These are phyloP conservation scores for Lagenaria siceraria DNA, from an alignment of 306 rosid species.

Conservation along the genomic window DNA sequence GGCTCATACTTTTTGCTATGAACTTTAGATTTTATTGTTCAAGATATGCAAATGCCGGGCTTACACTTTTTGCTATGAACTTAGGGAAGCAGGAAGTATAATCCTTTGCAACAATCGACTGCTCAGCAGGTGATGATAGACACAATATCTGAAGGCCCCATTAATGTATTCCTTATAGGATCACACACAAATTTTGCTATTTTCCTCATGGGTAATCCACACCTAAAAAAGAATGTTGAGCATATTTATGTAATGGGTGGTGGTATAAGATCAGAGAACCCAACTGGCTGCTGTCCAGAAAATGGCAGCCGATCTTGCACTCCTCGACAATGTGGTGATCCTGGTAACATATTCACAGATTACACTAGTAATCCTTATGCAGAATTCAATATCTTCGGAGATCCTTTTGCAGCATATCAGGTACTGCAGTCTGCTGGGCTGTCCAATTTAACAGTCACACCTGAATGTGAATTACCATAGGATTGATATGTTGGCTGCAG, in stretches of 20 bases:
- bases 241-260: constrained; percentile 92
- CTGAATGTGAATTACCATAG: not conserved
- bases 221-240: constrained; percentile 63
- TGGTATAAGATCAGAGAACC: constrained; percentile 70
- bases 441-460: not conserved
- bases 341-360: constrained; percentile 63
- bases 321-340: constrained; percentile 72
- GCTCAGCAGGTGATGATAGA: constrained; percentile 82
- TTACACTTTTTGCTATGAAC: constrained; percentile 16
- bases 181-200: constrained; percentile 70
- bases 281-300: constrained; percentile 79
- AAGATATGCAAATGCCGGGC: not conserved
- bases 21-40: not conserved
- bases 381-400: constrained; percentile 78
- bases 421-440: constrained; percentile 16
- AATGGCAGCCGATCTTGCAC: constrained; percentile 44
- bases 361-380: constrained; percentile 70
- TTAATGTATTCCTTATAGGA: constrained; percentile 45
- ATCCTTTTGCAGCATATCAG: constrained; percentile 95
- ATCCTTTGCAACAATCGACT: constrained; percentile 56
- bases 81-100: constrained; percentile 62
- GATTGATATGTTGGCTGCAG: constrained; percentile 20
- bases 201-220: constrained; percentile 77
- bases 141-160: constrained; percentile 66
- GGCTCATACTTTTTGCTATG: constrained; percentile 13